Evolutionary conservation across 495 filamentous ascomycete species (phyloP), one percentile per base, ranked within the genome.

Genomic region (Penicillium cosmopolitanum): DNA sequence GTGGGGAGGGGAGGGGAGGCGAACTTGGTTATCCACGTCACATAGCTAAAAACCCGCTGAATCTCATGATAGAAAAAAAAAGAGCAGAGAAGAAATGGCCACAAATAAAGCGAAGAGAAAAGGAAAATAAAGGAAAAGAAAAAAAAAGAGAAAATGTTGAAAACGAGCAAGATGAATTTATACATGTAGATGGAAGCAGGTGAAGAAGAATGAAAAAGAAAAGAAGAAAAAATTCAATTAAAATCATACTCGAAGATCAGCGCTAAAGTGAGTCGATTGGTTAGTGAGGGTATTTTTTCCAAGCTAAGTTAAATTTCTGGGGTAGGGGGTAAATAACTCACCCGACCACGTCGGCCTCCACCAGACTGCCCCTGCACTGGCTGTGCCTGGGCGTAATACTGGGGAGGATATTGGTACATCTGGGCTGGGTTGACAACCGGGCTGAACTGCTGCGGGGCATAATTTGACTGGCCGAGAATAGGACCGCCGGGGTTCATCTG

Each of bases 351-450:
- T 68, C 81, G 74, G 53, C 78, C 80, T 63, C 76, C 76, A 63
- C 71, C 67, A 55, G 75, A 62, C 70, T 81, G 77, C 61, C 77
- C 70, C 62, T 74, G 76, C 55, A 74, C 71, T 38, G 72, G 63
- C 62, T 80, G 79, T 60, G 79, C 63, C 66, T 78, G 79, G 28
- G 73, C 57, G 63, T 79, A 80, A 63, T 73, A 83, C 63, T 81
- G 79, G 52, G 80, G 74, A 60, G 80, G 75, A 66, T 82, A 83
- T 64, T 79, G 79, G 65, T 81, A 82, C 79, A 84, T 78, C 66
- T 78, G 72, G 60, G 73, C 68, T n/a, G 74, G 64, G 54, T 74
- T 69, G 63, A 82, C 70, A 15, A 78, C 69, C 16, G 79, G 79
- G 68, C 75, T 81, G 66, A 76, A 82, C 47, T 76, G 79, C 57